These are phyloP conservation scores for Rauvolfia tetraphylla DNA, from an alignment of 257 asterid genomes.

Conservation along the genomic window DNA sequence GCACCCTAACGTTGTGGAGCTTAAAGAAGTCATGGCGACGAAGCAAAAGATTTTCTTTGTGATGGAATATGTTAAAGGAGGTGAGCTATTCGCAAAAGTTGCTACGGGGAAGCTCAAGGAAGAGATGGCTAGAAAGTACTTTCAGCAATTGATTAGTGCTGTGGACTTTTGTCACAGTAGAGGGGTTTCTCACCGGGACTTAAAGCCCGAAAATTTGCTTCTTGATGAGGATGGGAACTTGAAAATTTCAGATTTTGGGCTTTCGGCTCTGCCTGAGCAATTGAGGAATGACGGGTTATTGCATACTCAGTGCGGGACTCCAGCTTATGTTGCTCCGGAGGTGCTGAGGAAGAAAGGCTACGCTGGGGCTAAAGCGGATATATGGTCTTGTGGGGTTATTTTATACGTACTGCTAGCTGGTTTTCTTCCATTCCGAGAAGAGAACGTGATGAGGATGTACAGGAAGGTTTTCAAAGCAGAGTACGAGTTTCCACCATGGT, in stretches of 20 bases:
- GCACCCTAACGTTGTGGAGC: constrained; percentile 18
- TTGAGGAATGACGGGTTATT: constrained; percentile 62
- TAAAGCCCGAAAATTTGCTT: constrained; percentile 71
- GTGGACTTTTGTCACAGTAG: constrained; percentile 68
- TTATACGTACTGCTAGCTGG: constrained; percentile 64
- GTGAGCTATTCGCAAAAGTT: constrained; percentile 64
- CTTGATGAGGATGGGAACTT: constrained; percentile 68
- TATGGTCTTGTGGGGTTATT: constrained; percentile 83
- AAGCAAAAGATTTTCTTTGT: constrained; percentile 57
- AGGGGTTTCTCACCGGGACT: constrained; percentile 83
- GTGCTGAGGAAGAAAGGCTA: constrained; percentile 66
- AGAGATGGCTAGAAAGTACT: constrained; percentile 74
- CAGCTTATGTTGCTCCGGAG: constrained; percentile 91
- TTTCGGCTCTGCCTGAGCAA: constrained; percentile 65
- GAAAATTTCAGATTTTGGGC: constrained; percentile 78
- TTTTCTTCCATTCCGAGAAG: constrained; percentile 64
- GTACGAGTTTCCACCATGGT: constrained; percentile 11
- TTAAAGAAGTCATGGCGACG: constrained; percentile 13
- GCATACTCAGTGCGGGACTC: constrained; percentile 79
- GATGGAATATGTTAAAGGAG: constrained; percentile 75
- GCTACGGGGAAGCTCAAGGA: constrained; percentile 63
- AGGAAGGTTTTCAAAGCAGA: constrained; percentile 64
- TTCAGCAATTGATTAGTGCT: constrained; percentile 73
- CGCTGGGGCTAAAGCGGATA: constrained; percentile 66
- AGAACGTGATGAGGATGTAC: constrained; percentile 71